phyloP scores from a whole-genome alignment of 345 rosid species.

The Excoecaria agallocha region DNA sequence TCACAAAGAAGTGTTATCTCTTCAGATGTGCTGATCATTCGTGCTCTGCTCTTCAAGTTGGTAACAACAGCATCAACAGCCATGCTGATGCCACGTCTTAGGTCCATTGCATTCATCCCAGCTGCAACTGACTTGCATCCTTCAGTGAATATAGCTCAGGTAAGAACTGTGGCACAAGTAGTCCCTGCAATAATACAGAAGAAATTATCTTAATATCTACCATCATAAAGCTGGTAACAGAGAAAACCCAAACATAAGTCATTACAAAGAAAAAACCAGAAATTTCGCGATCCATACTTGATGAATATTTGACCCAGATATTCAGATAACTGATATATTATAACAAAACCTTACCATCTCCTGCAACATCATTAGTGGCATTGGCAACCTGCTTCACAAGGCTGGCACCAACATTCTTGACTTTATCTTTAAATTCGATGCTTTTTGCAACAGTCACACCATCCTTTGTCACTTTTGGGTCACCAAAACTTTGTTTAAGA shows the following conservation, averaged over 20 bases:
- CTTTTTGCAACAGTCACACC: slow-evolving; percentile 99
- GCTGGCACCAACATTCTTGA: slow-evolving; percentile 93
- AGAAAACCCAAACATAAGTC: not conserved
- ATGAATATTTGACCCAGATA: not conserved
- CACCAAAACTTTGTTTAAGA: slow-evolving; percentile 91
- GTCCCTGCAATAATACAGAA: slow-evolving; percentile 51
- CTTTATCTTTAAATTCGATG: slow-evolving; percentile 84
- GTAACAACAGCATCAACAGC: slow-evolving; percentile 93
- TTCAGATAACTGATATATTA: not conserved
- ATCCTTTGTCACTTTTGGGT: slow-evolving; percentile 97
- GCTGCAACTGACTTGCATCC: slow-evolving; percentile 99
- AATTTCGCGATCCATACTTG: not conserved
- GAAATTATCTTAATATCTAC: not conserved
- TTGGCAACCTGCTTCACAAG: slow-evolving; percentile 99
- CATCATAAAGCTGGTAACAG: not conserved
- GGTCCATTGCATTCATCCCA: slow-evolving; percentile 94
- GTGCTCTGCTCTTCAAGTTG: slow-evolving; percentile 81
- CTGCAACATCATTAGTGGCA: slow-evolving; percentile 93
- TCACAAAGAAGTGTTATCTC: slow-evolving; percentile 97
- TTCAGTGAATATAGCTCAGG: slow-evolving; percentile 77
- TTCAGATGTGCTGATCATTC: slow-evolving; percentile 97
- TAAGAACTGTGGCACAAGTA: slow-evolving; percentile 95
- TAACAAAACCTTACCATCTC: slow-evolving; percentile 69
- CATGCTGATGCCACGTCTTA: slow-evolving; percentile 86
- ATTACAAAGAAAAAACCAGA: not conserved